Conservation (phyloP, 495 filamentous ascomycete species). For the Immersiella caudata region DNA sequence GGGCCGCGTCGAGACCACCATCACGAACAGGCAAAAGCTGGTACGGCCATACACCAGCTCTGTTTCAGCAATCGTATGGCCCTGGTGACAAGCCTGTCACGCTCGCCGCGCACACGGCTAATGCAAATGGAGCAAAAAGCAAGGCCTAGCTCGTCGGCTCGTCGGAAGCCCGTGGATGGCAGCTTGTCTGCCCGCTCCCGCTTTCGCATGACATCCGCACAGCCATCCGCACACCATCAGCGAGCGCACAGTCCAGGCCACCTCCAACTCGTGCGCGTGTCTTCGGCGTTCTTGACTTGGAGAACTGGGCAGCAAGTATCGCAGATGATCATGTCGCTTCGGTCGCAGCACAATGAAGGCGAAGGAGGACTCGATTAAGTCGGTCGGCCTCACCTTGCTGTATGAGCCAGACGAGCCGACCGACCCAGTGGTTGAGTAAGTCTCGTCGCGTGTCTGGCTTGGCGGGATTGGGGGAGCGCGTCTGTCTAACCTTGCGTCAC, state of each 20-base stretch:
- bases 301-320: constrained; percentile 4
- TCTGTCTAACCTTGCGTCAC: neutral
- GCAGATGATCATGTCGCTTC: constrained; percentile 22
- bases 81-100: constrained; percentile 1
- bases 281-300: constrained; percentile 9
- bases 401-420: constrained; percentile 41
- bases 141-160: constrained; percentile 6
- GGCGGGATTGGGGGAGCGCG: constrained; percentile 5
- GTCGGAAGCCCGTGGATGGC: neutral
- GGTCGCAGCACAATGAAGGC: constrained; percentile 34
- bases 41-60: constrained; percentile 17
- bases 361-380: constrained; percentile 32
- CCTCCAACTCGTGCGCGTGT: constrained; percentile 21
- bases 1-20: constrained; percentile 27
- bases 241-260: constrained; percentile 8
- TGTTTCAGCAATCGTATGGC: constrained; percentile 24
- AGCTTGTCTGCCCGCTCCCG: constrained; percentile 17
- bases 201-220: constrained; percentile 21
- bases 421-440: constrained; percentile 40
- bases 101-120: constrained; percentile 3
- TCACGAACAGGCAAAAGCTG: constrained; percentile 23
- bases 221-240: constrained; percentile 12
- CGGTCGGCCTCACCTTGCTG: constrained; percentile 42
- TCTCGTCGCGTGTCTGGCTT: neutral
- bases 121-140: neutral